A percentile compares a stretch with the other conserved stretches of the same genome.
phyloP scores from a whole-genome alignment of 208 protist species.

The Leishmania turanica region DNA sequence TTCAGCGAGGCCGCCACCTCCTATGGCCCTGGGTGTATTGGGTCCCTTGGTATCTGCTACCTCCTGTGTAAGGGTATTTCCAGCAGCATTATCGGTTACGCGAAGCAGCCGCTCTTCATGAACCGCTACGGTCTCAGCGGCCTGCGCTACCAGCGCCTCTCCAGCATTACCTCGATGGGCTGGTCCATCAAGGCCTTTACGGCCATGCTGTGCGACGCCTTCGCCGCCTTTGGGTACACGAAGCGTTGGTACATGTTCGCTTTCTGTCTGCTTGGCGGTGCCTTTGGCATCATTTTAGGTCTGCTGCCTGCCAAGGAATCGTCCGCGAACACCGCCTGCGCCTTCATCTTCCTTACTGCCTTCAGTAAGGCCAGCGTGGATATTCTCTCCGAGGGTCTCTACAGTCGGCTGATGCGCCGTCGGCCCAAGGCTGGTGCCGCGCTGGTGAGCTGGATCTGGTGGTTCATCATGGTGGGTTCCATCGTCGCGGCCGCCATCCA shows the following conservation, averaged over 20 bases:
- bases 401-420: conserved; percentile 67
- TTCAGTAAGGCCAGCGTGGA: conserved; percentile 68
- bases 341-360: conserved; percentile 53
- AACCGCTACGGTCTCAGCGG: conserved; percentile 44
- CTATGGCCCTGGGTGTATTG: conserved; percentile 41
- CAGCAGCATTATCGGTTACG: conserved; percentile 43
- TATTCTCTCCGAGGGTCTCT: conserved; percentile 73
- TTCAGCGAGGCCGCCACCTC: conserved; percentile 40
- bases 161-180: conserved; percentile 42
- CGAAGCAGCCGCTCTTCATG: conserved; percentile 51
- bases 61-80: conserved; percentile 61
- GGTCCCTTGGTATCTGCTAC: conserved; percentile 45
- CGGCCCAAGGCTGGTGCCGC: conserved; percentile 42
- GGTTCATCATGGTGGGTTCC: conserved; percentile 52
- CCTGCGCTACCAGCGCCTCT: conserved; percentile 54
- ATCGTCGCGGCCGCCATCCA: conserved; percentile 46
- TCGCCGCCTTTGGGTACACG: conserved; percentile 64
- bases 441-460: conserved; percentile 74
- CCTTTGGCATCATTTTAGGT: conserved; percentile 42
- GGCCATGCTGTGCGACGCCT: conserved; percentile 63
- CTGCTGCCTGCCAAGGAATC: conserved; percentile 44
- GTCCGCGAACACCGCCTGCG: conserved; percentile 42
- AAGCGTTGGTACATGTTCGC: conserved; percentile 75
- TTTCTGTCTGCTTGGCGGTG: conserved; percentile 45
- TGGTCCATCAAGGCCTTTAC: conserved; percentile 72